Conservation (phyloP, 805 yeast species). For the Candida arabinofermentans region DNA sequence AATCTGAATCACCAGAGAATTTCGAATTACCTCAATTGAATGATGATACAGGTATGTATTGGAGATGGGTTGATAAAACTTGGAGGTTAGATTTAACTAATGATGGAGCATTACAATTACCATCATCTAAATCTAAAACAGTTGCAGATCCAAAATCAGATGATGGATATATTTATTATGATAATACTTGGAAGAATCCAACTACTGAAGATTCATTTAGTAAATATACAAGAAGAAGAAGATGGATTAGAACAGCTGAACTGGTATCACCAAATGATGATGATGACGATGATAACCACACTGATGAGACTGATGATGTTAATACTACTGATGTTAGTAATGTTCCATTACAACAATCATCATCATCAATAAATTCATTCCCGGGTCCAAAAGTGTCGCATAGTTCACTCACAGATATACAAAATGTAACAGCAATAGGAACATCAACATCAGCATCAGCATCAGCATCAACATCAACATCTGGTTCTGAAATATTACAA, state of each 20-base stretch:
- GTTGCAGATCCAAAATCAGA: conserved; percentile 70
- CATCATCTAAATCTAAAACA: conserved; percentile 54
- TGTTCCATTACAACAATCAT: conserved; percentile 10
- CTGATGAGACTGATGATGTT: too few species aligned
- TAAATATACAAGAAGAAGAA: conserved; percentile 87
- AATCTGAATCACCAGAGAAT: conserved; percentile 68
- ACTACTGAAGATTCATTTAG: conserved; percentile 82
- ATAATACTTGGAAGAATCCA: conserved; percentile 93
- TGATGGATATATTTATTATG: conserved; percentile 86
- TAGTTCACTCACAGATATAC: conserved; percentile 14
- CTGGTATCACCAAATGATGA: conserved; percentile 41
- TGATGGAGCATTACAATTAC: conserved; percentile 76
- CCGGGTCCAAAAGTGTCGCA: conserved; percentile 6
- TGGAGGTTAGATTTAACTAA: conserved; percentile 91
- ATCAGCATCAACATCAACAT: conserved; percentile 21
- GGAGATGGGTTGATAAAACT: conserved; percentile 94
- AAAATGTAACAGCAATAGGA: conserved; percentile 21
- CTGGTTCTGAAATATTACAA: conserved; percentile 9
- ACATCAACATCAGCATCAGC: too few species aligned
- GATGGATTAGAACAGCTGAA: conserved; percentile 96
- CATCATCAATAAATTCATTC: background rate
- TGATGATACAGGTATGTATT: conserved; percentile 66
- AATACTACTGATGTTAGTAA: too few species aligned
- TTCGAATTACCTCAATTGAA: conserved; percentile 78
- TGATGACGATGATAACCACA: background rate